Conservation (phyloP, 345 rosid genomes). For the Viola odorata region DNA sequence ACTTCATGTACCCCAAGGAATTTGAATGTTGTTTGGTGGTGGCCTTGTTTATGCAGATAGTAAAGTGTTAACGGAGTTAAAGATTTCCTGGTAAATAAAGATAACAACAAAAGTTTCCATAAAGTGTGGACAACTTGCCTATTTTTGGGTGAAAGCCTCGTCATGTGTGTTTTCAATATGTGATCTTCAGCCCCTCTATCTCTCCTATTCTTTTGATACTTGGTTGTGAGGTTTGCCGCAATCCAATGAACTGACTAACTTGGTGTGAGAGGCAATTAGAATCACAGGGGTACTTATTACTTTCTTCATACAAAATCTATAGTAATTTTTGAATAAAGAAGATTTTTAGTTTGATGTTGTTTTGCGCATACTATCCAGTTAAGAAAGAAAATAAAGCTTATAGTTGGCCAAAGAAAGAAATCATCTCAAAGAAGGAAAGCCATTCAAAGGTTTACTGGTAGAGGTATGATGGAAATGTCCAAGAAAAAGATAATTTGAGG, state of each 20-base stretch:
- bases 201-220: slow-evolving; percentile 25
- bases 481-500: slow-evolving; percentile 50
- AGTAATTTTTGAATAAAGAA: slow-evolving; percentile 22
- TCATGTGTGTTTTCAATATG: slow-evolving; percentile 31
- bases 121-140: slow-evolving; percentile 44
- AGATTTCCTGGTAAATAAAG: slow-evolving; percentile 45
- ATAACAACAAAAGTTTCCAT: slow-evolving; percentile 35
- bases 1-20: slow-evolving; percentile 17
- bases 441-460: slow-evolving; percentile 54
- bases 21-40: slow-evolving; percentile 37
- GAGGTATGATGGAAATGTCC: slow-evolving; percentile 50
- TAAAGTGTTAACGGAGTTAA: slow-evolving; percentile 52
- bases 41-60: slow-evolving; percentile 58
- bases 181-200: slow-evolving; percentile 34
- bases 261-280: slow-evolving; percentile 26
- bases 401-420: slow-evolving; percentile 72
- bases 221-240: slow-evolving; percentile 34
- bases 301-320: slow-evolving; percentile 17
- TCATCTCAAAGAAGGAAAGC: slow-evolving; percentile 62
- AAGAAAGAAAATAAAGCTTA: slow-evolving; percentile 63
- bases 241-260: slow-evolving; percentile 28
- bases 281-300: slow-evolving; percentile 24
- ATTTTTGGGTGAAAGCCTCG: slow-evolving; percentile 33
- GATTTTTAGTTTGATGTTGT: slow-evolving; percentile 47
- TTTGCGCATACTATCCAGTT: slow-evolving; percentile 65